Conservation (phyloP, 1,284 basidiomycete species). For the Ceratorhiza oryzae-sativae region DNA sequence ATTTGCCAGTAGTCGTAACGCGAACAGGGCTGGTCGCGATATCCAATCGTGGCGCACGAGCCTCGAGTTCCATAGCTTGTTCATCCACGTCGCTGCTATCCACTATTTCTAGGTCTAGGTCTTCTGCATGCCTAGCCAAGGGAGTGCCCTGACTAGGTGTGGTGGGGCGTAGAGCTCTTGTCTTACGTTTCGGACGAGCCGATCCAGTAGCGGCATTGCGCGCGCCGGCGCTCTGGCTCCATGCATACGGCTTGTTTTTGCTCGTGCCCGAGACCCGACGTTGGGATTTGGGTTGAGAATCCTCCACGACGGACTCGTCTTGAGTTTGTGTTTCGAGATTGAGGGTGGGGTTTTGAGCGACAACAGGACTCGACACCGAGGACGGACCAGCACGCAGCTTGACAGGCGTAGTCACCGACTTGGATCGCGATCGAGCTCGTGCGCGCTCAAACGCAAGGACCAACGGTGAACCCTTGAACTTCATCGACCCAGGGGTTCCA, state of each 20-base stretch:
- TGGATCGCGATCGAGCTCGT: background rate
- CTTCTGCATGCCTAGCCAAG: background rate
- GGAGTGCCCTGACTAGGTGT: background rate
- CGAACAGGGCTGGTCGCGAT: background rate
- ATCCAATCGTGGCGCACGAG: background rate
- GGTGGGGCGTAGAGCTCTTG: background rate
- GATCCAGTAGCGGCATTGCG: background rate
- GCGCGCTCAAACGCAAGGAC: slow-evolving; percentile 12
- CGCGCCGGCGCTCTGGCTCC: slow-evolving; percentile 9
- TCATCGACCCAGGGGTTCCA: background rate
- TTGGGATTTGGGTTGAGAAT: background rate
- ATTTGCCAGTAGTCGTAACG: background rate
- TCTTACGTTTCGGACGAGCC: background rate
- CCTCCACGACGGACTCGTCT: background rate
- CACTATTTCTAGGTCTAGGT: background rate
- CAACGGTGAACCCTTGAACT: slow-evolving; percentile 7
- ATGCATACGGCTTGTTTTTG: background rate
- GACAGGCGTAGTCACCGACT: background rate
- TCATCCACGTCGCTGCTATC: slow-evolving; percentile 23
- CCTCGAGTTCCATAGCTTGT: slow-evolving; percentile 3
- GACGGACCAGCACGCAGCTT: background rate
- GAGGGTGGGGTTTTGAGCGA: background rate
- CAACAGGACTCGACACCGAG: background rate
- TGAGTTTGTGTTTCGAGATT: background rate
- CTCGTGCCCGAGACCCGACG: background rate